phyloP scores from a whole-genome alignment of 1,284 basidiomycete genomes.

The Cerrena zonata region DNA sequence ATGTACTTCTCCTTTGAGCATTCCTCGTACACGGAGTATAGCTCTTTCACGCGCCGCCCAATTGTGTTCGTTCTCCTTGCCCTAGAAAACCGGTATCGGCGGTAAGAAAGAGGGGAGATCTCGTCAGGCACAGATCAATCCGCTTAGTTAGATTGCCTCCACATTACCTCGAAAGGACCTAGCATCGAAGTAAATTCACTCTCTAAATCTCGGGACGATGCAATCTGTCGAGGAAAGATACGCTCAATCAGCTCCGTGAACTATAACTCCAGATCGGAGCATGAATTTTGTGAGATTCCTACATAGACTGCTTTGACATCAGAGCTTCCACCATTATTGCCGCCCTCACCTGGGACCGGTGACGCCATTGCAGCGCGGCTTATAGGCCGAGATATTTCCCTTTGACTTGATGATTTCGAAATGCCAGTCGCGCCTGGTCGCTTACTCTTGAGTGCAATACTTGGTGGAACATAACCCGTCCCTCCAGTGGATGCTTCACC shows the following conservation, averaged over 20 bases:
- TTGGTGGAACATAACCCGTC: slow-evolving; percentile 66
- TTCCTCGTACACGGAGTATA: slow-evolving; percentile 79
- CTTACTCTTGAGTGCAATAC: slow-evolving; percentile 53
- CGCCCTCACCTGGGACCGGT: slow-evolving; percentile 30
- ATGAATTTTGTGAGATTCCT: slow-evolving; percentile 25
- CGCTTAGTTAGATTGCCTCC: neutral
- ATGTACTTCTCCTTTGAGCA: slow-evolving; percentile 83
- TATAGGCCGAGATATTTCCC: slow-evolving; percentile 46
- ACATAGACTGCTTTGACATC: slow-evolving; percentile 72
- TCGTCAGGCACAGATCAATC: slow-evolving; percentile 10
- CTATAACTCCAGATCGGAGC: slow-evolving; percentile 2
- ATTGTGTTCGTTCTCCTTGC: slow-evolving; percentile 95
- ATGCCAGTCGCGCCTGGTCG: slow-evolving; percentile 35
- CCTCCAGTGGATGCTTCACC: slow-evolving; percentile 38
- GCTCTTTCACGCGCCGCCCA: slow-evolving; percentile 83
- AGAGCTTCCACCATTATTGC: slow-evolving; percentile 30
- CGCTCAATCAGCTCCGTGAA: slow-evolving; percentile 10
- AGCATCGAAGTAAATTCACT: slow-evolving; percentile 76
- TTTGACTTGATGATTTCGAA: slow-evolving; percentile 46
- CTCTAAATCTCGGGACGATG: slow-evolving; percentile 80
- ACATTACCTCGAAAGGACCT: slow-evolving; percentile 71
- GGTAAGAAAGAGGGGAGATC: slow-evolving; percentile 4
- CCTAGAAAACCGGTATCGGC: slow-evolving; percentile 39
- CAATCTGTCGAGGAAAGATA: slow-evolving; percentile 52
- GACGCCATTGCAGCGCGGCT: slow-evolving; percentile 52